Percentiles rank a stretch among this genome's conserved stretches.
These are phyloP conservation scores for Penicillium sclerotigenum DNA, from an alignment of 2,329 filamentous ascomycete genomes.

Conservation along the genomic window DNA sequence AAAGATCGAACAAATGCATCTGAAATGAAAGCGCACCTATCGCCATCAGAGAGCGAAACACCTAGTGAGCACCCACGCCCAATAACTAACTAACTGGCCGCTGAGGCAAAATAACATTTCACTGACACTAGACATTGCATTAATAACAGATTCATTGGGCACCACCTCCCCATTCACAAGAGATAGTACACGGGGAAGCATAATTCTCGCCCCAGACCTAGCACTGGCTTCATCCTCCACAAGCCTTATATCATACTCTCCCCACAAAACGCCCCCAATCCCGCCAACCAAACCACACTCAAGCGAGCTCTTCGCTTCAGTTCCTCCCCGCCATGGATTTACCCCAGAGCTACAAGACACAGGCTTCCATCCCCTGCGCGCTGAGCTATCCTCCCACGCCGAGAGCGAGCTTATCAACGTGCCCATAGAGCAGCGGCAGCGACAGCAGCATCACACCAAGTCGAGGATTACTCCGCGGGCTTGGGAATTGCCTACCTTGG, in stretches of 20 bases:
- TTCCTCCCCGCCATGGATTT: not conserved
- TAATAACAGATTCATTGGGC: not conserved
- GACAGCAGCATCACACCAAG: not conserved
- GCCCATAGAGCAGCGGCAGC: constrained; percentile 13
- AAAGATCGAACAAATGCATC: not conserved
- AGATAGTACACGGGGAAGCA: not conserved
- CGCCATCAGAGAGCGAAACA: not conserved
- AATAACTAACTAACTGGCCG: not conserved
- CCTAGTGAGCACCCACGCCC: not conserved
- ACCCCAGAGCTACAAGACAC: constrained; percentile 31
- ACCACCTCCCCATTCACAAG: not conserved
- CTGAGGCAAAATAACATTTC: not conserved
- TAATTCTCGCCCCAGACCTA: not conserved
- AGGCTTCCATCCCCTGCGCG: constrained; percentile 25
- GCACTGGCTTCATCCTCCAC: not conserved
- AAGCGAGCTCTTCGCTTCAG: not conserved
- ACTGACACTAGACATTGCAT: not conserved
- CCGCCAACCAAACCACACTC: not conserved
- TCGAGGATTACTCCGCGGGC: not conserved
- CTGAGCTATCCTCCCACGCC: constrained; percentile 24
- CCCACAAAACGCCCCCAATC: not conserved
- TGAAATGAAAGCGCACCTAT: not conserved
- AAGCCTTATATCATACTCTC: not conserved
- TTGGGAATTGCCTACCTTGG: not conserved
- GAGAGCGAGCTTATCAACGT: constrained; percentile 33